Percentiles rank a stretch among this genome's conserved stretches.
phyloP scores from a whole-genome alignment of 2,329 filamentous ascomycete genomes.

The Colletotrichum horii region DNA sequence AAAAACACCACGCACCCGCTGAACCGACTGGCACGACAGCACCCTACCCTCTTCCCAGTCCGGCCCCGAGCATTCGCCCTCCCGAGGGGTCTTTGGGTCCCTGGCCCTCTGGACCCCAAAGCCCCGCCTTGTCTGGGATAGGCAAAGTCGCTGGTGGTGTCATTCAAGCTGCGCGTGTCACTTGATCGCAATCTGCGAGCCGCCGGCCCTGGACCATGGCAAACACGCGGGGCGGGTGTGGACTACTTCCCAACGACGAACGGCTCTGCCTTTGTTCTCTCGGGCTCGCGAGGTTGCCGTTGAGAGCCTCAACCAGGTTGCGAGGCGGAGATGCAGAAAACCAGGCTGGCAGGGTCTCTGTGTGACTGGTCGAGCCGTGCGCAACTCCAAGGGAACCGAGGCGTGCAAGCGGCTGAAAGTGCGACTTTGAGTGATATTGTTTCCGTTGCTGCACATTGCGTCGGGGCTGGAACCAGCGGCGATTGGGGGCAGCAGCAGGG shows the following conservation, averaged over 20 bases:
- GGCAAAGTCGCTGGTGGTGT: constrained; percentile 10
- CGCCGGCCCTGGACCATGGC: neutral
- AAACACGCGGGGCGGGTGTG: neutral
- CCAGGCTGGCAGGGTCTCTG: neutral
- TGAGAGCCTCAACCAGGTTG: neutral
- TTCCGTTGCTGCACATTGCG: neutral
- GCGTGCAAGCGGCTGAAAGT: neutral
- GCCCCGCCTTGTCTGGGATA: constrained; percentile 1
- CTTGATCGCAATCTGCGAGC: constrained; percentile 5
- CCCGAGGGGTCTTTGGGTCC: neutral
- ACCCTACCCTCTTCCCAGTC: neutral
- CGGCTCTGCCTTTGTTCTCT: neutral
- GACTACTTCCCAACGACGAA: neutral
- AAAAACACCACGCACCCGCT: constrained; percentile 11
- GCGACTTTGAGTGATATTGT: neutral
- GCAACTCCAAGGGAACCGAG: neutral
- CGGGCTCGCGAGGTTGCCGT: neutral
- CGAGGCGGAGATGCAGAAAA: neutral
- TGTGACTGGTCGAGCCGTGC: neutral
- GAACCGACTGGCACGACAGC: neutral
- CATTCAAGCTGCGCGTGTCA: constrained; percentile 4
- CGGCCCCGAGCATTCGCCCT: neutral
- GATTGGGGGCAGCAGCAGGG: neutral
- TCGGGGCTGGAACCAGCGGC: neutral
- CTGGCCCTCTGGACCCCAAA: neutral